Evolutionary conservation across 2,329 filamentous ascomycete species (phyloP), one percentile per base, ranked within the genome.

Genomic region (Didymella arachidicola): DNA sequence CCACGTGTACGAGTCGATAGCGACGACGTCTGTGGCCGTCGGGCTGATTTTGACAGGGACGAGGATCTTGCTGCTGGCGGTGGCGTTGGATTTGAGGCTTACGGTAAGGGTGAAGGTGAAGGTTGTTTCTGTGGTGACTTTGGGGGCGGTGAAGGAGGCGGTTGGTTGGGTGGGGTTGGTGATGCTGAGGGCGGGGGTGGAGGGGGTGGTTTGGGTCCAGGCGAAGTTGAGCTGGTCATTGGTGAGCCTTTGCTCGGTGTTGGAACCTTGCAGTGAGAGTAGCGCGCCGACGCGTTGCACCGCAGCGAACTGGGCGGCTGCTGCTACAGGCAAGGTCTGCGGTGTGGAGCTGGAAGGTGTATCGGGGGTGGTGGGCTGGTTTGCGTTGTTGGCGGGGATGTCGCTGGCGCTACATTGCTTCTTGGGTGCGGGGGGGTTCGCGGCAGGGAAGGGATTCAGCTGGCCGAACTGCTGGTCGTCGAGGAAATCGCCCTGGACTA

Each of bases 391-490:
- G 14, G 65, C 59, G 12, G 56, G 57, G 19, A 66, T 65, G 45
- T 68, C 70, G 27, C 39, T 58, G 5, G 67, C 60, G 26, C 44
- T 64, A 62, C 72, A 75, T 10, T 56, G 59, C 50, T 70, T 70
- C 8, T 67, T 63, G 16, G 70, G 63, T 16, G 66, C 57, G 36
- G 74, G 72, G 18, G 72, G 68, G 11, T 52, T 53, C 4, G 67
- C 48, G 25, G 71, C 75, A 8, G 76, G 76, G 67, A 71, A 81
- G 0, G 79, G 79, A 36, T 60, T 67, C 12, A 81, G 68, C 4
- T 72, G 79, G 1, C 77, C 77, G 58, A 73, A 80, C 42, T 71
- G 68, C 52, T 72, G 63, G 11, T 61, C 62, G 44, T 75, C 69
- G 7, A 73, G 53, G 59, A 67, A 68, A 27, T 72, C 68, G 29